Evolutionary conservation across 345 rosid genomes (phyloP).

Genomic region (Lagerstroemia speciosa): DNA sequence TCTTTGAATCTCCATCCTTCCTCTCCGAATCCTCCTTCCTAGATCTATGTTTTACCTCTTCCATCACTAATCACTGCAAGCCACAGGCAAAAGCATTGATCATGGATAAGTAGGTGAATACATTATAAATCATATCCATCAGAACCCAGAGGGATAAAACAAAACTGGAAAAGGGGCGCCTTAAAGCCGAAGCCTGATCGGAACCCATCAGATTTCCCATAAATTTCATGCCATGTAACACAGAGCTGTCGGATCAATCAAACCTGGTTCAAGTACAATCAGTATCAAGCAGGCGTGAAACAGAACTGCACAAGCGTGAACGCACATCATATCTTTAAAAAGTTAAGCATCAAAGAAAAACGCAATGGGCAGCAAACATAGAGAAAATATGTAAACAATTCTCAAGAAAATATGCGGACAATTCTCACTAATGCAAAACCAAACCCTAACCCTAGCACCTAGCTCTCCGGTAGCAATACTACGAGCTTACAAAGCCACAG

Average conservation of each 20-base stretch:
- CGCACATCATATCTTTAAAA: not conserved
- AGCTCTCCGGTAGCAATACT: not conserved
- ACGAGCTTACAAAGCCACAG: not conserved
- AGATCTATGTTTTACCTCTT: constrained; percentile 32
- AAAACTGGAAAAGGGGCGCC: not conserved
- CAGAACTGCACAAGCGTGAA: not conserved
- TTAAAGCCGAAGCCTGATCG: not conserved
- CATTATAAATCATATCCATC: not conserved
- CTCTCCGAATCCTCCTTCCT: constrained; percentile 32
- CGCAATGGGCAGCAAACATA: too few species aligned
- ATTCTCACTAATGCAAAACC: not conserved
- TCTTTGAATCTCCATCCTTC: constrained; percentile 41
- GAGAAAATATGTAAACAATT: not conserved
- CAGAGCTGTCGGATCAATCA: not conserved
- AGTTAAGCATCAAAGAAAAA: not conserved
- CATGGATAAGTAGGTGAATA: not conserved
- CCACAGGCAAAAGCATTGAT: not conserved
- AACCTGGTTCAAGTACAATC: constrained; percentile 5
- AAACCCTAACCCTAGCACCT: not conserved
- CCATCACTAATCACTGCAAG: constrained; percentile 20
- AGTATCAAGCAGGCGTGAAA: not conserved
- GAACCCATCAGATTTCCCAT: not conserved
- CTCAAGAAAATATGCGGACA: not conserved
- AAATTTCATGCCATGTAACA: not conserved
- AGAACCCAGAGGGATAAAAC: too few species aligned